Evolutionary conservation across 2,329 filamentous ascomycete species (phyloP).

Genomic region (Trichoderma oligosporum): DNA sequence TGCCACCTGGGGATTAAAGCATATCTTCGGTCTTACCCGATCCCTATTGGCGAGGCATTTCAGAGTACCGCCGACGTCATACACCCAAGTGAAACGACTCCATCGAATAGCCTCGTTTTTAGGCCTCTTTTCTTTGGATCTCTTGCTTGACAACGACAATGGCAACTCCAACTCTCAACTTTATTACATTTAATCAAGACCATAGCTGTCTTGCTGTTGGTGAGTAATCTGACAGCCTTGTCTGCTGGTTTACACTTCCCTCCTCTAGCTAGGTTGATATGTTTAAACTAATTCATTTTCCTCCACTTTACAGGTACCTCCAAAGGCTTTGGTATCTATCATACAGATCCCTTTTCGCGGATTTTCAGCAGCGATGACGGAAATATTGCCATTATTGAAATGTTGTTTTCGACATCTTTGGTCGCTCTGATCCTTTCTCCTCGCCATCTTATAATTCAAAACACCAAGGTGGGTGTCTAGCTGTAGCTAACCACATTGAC

Average conservation of each 20-base stretch:
- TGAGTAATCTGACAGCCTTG: slow-evolving; percentile 42
- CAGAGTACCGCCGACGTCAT: slow-evolving; percentile 10
- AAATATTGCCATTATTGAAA: slow-evolving; percentile 94
- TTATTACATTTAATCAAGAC: slow-evolving; percentile 99
- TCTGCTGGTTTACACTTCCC: background rate
- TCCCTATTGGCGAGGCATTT: background rate
- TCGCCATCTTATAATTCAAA: slow-evolving; percentile 88
- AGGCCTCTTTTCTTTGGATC: background rate
- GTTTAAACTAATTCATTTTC: background rate
- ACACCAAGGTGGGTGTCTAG: slow-evolving; percentile 71
- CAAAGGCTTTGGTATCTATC: slow-evolving; percentile 93
- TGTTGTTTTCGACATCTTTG: slow-evolving; percentile 97
- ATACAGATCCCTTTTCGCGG: slow-evolving; percentile 92
- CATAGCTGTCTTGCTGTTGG: slow-evolving; percentile 95
- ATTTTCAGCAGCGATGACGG: slow-evolving; percentile 92
- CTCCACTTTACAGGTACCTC: slow-evolving; percentile 63
- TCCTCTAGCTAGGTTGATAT: background rate
- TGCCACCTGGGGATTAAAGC: background rate
- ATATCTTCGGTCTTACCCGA: background rate
- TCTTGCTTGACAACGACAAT: slow-evolving; percentile 41
- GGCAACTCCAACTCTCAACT: slow-evolving; percentile 78
- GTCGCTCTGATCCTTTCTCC: slow-evolving; percentile 92
- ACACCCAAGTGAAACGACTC: background rate
- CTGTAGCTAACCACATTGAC: background rate
- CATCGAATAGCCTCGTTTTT: background rate